phyloP scores from a whole-genome alignment of 1,139 yeast species.

The Sugiyamaella pinicola region DNA sequence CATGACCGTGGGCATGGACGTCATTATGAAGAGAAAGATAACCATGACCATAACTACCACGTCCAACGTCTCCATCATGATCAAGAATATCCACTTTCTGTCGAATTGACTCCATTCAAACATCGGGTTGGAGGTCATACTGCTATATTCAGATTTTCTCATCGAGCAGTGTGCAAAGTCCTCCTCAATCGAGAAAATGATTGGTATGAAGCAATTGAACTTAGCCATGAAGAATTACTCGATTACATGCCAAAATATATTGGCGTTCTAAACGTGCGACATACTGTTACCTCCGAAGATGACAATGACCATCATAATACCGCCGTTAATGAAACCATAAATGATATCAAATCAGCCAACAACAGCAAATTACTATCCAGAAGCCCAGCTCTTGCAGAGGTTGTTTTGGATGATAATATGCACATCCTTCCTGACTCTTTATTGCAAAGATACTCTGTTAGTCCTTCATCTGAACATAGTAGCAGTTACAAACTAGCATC shows the following conservation, averaged over 20 bases:
- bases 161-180: constrained; percentile 94
- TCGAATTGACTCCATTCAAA: constrained; percentile 82
- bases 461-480: constrained; percentile 51
- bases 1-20: neutral
- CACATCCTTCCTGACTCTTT: constrained; percentile 85
- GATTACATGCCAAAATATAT: constrained; percentile 90
- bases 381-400: constrained; percentile 50
- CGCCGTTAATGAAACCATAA: neutral
- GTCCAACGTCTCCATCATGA: constrained; percentile 6
- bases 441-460: constrained; percentile 62
- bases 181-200: constrained; percentile 83
- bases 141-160: constrained; percentile 89
- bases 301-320: constrained; percentile 2
- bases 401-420: constrained; percentile 80
- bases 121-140: constrained; percentile 98
- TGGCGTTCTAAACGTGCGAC: constrained; percentile 90
- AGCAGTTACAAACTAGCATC: constrained; percentile 14
- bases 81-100: constrained; percentile 49
- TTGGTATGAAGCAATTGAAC: constrained; percentile 89
- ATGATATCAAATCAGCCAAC: constrained; percentile 6
- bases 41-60: neutral
- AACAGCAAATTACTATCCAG: constrained; percentile 1
- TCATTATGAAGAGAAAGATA: neutral
- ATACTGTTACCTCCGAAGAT: constrained; percentile 47
- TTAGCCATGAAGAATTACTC: constrained; percentile 70